These are phyloP conservation scores for Nemania diffusa DNA, from an alignment of 2,329 filamentous ascomycete species.

Conservation along the genomic window DNA sequence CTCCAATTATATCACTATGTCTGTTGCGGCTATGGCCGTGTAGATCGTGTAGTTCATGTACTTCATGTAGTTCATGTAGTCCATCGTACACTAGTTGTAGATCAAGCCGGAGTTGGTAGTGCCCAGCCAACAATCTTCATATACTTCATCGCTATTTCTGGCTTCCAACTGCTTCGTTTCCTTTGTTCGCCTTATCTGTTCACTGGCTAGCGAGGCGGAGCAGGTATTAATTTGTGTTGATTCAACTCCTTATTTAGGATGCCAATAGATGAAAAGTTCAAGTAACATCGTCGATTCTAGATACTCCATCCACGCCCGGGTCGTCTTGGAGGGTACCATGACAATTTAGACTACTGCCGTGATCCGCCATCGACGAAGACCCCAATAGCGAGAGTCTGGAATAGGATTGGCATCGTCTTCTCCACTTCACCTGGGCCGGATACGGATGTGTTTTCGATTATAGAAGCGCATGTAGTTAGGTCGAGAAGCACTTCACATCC, in stretches of 20 bases:
- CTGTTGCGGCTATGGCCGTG: slow-evolving; percentile 16
- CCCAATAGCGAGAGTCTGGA: slow-evolving; percentile 22
- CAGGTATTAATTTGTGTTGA: slow-evolving; percentile 17
- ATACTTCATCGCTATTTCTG: slow-evolving; percentile 18
- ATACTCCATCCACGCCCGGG: slow-evolving; percentile 29
- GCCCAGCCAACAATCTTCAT: slow-evolving; percentile 14
- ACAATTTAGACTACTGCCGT: slow-evolving; percentile 15
- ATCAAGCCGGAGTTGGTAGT: slow-evolving; percentile 6
- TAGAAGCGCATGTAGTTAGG: slow-evolving; percentile 7
- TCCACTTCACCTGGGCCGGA: slow-evolving; percentile 15
- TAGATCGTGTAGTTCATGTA: slow-evolving; percentile 2
- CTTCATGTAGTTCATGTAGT: slow-evolving; percentile 3
- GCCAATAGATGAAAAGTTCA: slow-evolving; percentile 4
- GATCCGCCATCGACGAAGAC: slow-evolving; percentile 28
- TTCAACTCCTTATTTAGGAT: slow-evolving; percentile 12
- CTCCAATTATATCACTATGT: slow-evolving; percentile 12
- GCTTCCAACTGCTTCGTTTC: neutral
- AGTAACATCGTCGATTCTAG: slow-evolving; percentile 1
- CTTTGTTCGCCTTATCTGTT: slow-evolving; percentile 7
- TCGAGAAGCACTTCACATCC: neutral
- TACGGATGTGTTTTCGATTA: slow-evolving; percentile 1
- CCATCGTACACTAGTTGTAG: slow-evolving; percentile 3
- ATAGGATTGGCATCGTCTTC: slow-evolving; percentile 6
- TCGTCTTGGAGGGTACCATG: slow-evolving; percentile 6
- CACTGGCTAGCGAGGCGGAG: slow-evolving; percentile 23